Conservation (phyloP, 495 filamentous ascomycete genomes). For the Penicillium herquei region DNA sequence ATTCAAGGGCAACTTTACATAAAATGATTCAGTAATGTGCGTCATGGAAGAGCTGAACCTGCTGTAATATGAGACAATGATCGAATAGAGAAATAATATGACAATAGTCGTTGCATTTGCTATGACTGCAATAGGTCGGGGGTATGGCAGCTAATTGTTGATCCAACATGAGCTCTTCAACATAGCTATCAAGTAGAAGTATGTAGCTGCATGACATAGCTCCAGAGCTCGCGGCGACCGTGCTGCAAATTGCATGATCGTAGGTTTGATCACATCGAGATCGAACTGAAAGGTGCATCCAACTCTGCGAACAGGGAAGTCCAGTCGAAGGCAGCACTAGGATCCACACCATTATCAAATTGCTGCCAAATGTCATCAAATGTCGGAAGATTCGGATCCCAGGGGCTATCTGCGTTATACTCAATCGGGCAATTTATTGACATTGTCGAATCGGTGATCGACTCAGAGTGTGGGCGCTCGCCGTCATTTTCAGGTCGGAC, state of each 20-base stretch:
- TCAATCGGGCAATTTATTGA: background rate
- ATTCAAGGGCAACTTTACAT: background rate
- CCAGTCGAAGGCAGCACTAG: slow-evolving; percentile 20
- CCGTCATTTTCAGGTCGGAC: background rate
- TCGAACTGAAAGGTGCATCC: slow-evolving; percentile 17
- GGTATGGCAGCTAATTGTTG: no score
- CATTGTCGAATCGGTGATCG: background rate
- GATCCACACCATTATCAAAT: slow-evolving; percentile 20
- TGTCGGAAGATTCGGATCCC: slow-evolving; percentile 10
- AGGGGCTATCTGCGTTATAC: background rate
- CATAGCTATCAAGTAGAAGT: no score
- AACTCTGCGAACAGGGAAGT: slow-evolving; percentile 19
- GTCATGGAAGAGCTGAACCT: background rate
- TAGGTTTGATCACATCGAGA: no score
- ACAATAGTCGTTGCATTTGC: no score
- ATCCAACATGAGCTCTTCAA: no score
- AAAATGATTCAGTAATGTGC: background rate
- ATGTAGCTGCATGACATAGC: no score
- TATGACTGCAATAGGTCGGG: no score
- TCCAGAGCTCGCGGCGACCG: no score
- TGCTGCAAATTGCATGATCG: no score
- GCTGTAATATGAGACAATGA: no score
- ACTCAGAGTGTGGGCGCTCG: background rate
- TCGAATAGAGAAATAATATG: no score
- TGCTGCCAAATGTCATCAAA: slow-evolving; percentile 25